Percentiles rank a stretch among this genome's conserved stretches.
Conservation (phyloP, 1,139 yeast genomes). For the Scheffersomyces titani region DNA sequence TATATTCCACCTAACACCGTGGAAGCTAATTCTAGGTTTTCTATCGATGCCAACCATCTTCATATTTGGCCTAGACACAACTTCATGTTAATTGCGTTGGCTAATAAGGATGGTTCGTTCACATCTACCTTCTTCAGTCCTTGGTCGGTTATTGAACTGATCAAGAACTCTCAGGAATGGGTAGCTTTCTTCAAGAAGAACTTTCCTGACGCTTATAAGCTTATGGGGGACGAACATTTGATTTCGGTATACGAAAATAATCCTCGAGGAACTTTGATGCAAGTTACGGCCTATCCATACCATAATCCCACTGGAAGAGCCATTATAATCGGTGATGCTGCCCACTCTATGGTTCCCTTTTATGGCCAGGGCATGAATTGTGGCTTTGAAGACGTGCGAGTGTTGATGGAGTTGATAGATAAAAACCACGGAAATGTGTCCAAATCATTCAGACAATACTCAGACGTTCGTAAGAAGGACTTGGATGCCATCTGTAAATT, state of each 20-base stretch:
- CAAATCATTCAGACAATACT: slow-evolving; percentile 59
- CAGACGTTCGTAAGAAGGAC: slow-evolving; percentile 61
- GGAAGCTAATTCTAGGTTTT: slow-evolving; percentile 29
- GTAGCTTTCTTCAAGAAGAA: slow-evolving; percentile 55
- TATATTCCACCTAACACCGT: slow-evolving; percentile 60
- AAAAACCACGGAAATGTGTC: slow-evolving; percentile 39
- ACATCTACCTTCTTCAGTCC: slow-evolving; percentile 91
- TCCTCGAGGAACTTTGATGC: slow-evolving; percentile 78
- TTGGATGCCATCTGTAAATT: slow-evolving; percentile 73
- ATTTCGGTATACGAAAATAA: slow-evolving; percentile 53
- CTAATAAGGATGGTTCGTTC: slow-evolving; percentile 83
- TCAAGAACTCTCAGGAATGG: slow-evolving; percentile 47
- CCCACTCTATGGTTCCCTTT: slow-evolving; percentile 96
- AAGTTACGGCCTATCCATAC: slow-evolving; percentile 68
- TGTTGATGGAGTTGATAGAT: slow-evolving; percentile 59
- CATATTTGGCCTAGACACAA: slow-evolving; percentile 93
- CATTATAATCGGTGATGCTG: slow-evolving; percentile 85
- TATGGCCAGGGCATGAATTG: slow-evolving; percentile 98
- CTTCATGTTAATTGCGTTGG: slow-evolving; percentile 86
- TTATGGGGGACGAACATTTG: slow-evolving; percentile 65
- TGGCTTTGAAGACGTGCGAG: slow-evolving; percentile 87
- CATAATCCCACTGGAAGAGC: slow-evolving; percentile 62
- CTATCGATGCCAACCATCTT: slow-evolving; percentile 71
- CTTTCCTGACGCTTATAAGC: slow-evolving; percentile 72
- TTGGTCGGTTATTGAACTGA: slow-evolving; percentile 60